A percentile compares a stretch with the other conserved stretches of the same genome.
Evolutionary conservation across 495 filamentous ascomycete genomes (phyloP).

Genomic region (Elasticomyces elasticus): DNA sequence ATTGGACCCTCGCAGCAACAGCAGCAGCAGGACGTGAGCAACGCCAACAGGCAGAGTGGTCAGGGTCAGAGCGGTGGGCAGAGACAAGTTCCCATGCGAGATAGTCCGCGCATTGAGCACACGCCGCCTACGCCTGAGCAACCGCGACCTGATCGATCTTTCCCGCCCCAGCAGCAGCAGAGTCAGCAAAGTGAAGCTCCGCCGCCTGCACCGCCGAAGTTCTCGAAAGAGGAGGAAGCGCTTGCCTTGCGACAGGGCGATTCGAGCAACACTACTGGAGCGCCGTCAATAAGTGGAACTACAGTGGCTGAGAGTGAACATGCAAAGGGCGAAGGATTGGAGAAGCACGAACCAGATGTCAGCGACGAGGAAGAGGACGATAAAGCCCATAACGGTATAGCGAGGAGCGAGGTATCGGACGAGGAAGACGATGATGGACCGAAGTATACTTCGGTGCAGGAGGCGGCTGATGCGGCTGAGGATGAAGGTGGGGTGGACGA

Average conservation of each 20-base stretch:
- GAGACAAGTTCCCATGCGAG: slow-evolving; percentile 11
- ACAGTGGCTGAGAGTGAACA: neutral
- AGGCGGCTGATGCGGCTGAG: neutral
- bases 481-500: neutral
- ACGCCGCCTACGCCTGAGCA: slow-evolving; percentile 36
- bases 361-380: neutral
- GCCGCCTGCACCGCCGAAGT: neutral
- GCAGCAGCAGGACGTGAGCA: slow-evolving; percentile 13
- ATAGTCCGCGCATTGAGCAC: slow-evolving; percentile 35
- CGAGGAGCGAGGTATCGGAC: neutral
- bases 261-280: neutral
- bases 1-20: slow-evolving; percentile 37
- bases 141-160: slow-evolving; percentile 8
- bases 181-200: neutral
- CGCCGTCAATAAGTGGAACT: neutral
- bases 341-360: neutral
- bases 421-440: neutral
- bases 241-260: neutral
- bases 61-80: slow-evolving; percentile 1
- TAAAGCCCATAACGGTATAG: neutral
- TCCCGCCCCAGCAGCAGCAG: neutral
- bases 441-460: slow-evolving; percentile 5
- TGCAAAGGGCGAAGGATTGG: neutral
- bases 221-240: neutral
- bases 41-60: neutral